Percentiles rank a stretch among this genome's conserved stretches.
Conservation (phyloP, 164 flowering plant species). For the Cinnamomum chago region DNA sequence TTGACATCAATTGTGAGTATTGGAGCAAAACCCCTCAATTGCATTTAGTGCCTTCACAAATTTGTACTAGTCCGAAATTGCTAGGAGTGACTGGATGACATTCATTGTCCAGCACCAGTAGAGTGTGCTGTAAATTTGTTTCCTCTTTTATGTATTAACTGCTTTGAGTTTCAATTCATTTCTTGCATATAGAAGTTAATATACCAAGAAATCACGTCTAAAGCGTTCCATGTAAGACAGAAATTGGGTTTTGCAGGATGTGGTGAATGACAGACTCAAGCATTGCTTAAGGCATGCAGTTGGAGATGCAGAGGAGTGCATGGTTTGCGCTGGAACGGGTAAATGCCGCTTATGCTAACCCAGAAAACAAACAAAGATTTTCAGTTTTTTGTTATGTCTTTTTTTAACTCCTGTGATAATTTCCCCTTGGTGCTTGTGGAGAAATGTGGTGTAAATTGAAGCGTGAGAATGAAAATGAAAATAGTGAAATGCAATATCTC, state of each 20-base stretch:
- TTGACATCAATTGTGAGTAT: too few relatives aligned
- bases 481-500: too few relatives aligned
- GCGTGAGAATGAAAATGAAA: too few relatives aligned
- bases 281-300: constrained; percentile 74
- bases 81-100: background rate
- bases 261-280: constrained; percentile 72
- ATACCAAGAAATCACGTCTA: background rate
- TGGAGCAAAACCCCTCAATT: background rate
- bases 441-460: background rate
- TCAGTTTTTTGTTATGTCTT: background rate
- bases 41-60: background rate
- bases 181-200: background rate
- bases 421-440: background rate
- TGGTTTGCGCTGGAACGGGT: constrained; percentile 72
- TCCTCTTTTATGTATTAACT: background rate
- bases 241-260: constrained; percentile 53
- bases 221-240: constrained; percentile 1
- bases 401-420: background rate
- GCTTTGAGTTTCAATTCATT: background rate
- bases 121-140: background rate
- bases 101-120: background rate
- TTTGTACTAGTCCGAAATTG: background rate
- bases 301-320: constrained; percentile 73
- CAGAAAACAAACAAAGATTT: background rate
- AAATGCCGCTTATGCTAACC: constrained; percentile 39